Base-by-base conservation (phyloP, 2,329 filamentous ascomycete species). In the Aureobasidium sp. region DNA sequence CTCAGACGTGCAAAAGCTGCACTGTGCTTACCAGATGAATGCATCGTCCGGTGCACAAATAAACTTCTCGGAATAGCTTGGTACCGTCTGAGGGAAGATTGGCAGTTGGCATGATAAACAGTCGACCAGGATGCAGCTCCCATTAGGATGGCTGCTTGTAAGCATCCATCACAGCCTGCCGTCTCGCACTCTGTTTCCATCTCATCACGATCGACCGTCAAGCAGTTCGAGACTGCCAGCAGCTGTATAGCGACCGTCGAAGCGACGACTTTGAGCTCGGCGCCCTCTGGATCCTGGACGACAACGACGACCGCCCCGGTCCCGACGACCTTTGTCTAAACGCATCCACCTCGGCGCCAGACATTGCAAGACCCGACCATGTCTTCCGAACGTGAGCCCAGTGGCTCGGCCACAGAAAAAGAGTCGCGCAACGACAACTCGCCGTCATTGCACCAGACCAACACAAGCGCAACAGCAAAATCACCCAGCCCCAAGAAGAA, bases 21-120 rank as follows among this genome's bases (percentile, higher is more conserved):
- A 15, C 15, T 29, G 5, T 31, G 31, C 36, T n/a, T 36, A 11
- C 22, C 1, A 7, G n/a, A 53, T 9, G 36, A 44, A 42, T 31
- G 37, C 12, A 7, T 37, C 17, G 20, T 31, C n/a, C n/a, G 53
- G 34, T 59, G 55, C 55, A 59, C 55, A 59, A 59, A 48, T 59
- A 59, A 34, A 48, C 55, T 59, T 59, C n/a, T 31, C 53, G 53
- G 42, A 59, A 29, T 8, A 25, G 39, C 17, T 17, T 48, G 44
- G 29, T 27, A 59, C 44, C 55, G 41, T 36, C 25, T 34, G 44
- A 59, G 29, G 3, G 39, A 48, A 59, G 42, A 59, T 59, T 59
- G 55, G 55, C 55, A 59, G 55, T 59, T 59, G 53, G 9, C 22
- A 39, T 55, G 22, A 55, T 42, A 41, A 49, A 42, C 51, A 55